A percentile compares a stretch with the other conserved stretches of the same genome.
Evolutionary conservation across 1,284 basidiomycete species (phyloP).

Genomic region (Moniliella sp.): DNA sequence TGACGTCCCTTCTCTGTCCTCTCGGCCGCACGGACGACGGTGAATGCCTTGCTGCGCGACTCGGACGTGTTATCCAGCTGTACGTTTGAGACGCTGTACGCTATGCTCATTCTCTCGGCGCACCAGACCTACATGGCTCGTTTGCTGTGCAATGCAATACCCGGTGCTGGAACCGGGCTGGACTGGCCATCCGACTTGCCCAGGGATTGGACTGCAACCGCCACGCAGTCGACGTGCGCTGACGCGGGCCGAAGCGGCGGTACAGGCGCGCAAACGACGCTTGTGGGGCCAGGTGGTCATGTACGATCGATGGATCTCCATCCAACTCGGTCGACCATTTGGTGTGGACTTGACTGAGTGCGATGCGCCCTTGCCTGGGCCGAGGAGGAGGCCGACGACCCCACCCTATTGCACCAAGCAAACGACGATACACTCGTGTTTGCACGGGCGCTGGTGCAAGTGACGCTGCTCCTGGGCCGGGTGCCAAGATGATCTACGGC

Average conservation of each 20-base stretch:
- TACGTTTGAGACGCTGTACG: slow-evolving; percentile 66
- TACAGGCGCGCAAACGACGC: slow-evolving; percentile 20
- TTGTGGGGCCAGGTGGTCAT: slow-evolving; percentile 27
- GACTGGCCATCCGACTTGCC: slow-evolving; percentile 26
- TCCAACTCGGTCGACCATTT: slow-evolving; percentile 20
- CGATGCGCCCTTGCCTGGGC: slow-evolving; percentile 23
- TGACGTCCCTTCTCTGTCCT: slow-evolving; percentile 58
- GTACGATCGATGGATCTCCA: slow-evolving; percentile 16
- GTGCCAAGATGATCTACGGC: slow-evolving; percentile 30
- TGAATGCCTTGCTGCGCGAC: slow-evolving; percentile 42
- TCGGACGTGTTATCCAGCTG: slow-evolving; percentile 76
- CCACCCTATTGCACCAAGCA: slow-evolving; percentile 9
- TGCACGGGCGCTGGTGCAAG: slow-evolving; percentile 28
- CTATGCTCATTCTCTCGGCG: slow-evolving; percentile 61
- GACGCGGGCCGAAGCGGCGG: slow-evolving; percentile 16
- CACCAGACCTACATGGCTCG: slow-evolving; percentile 39
- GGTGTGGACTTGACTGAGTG: slow-evolving; percentile 26
- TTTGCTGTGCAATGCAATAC: slow-evolving; percentile 30
- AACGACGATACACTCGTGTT: slow-evolving; percentile 19
- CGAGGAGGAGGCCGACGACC: slow-evolving; percentile 15
- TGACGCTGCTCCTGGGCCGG: slow-evolving; percentile 22
- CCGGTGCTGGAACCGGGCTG: slow-evolving; percentile 29
- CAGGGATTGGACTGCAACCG: slow-evolving; percentile 23
- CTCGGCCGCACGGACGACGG: slow-evolving; percentile 60
- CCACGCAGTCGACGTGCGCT: slow-evolving; percentile 18